phyloP scores from a whole-genome alignment of 768 basidiomycete species.

The Boletus huronensis region DNA sequence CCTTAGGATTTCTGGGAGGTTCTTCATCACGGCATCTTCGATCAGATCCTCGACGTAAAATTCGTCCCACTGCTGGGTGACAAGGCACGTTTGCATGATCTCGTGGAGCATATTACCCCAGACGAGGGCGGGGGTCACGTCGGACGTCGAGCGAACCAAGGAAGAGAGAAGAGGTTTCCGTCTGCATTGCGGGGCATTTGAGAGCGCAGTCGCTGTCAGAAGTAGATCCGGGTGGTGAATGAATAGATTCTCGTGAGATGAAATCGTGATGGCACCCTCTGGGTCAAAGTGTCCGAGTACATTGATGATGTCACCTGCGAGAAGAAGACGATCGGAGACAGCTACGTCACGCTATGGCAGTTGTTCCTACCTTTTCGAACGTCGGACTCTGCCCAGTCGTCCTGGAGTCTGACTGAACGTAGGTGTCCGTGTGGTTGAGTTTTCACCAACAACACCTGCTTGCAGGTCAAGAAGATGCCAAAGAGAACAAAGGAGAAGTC shows the following conservation, averaged over 20 bases:
- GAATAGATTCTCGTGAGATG: conserved; percentile 62
- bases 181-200: conserved; percentile 76
- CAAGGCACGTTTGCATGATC: conserved; percentile 80
- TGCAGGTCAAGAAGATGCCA: background rate
- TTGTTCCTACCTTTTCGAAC: conserved; percentile 51
- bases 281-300: conserved; percentile 52
- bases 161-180: conserved; percentile 82
- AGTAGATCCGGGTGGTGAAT: conserved; percentile 92
- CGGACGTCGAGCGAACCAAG: conserved; percentile 55
- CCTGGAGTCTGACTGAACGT: conserved; percentile 57
- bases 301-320: conserved; percentile 78
- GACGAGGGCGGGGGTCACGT: conserved; percentile 63
- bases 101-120: conserved; percentile 96
- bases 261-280: conserved; percentile 52
- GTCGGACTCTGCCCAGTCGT: conserved; percentile 74
- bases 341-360: background rate
- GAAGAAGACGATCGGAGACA: background rate
- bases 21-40: conserved; percentile 48
- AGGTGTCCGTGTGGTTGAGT: conserved; percentile 37
- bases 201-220: conserved; percentile 84
- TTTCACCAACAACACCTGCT: conserved; percentile 51
- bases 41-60: conserved; percentile 58
- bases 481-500: background rate
- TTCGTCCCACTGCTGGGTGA: conserved; percentile 58
- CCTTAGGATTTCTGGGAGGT: conserved; percentile 60